These are phyloP conservation scores for Trichosporon sp. DNA, from an alignment of 1,284 basidiomycete species.

Conservation along the genomic window DNA sequence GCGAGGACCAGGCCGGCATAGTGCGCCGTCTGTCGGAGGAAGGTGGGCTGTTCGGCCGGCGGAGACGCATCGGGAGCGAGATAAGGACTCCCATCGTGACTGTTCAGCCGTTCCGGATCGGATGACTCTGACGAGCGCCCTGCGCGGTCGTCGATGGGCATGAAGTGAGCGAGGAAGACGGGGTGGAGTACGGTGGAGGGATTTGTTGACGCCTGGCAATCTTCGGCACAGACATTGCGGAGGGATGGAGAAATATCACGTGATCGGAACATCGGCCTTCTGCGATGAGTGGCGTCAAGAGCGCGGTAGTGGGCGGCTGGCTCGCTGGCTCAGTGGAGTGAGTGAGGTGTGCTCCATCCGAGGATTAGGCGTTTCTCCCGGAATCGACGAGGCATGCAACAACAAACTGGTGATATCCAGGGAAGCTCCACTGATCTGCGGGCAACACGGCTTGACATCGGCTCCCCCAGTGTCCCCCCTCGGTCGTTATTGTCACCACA, in stretches of 20 bases:
- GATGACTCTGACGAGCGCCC: constrained; percentile 1
- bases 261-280: constrained; percentile 7
- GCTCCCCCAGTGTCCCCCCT: not conserved
- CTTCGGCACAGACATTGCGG: not conserved
- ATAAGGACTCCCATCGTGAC: constrained; percentile 11
- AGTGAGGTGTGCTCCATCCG: not conserved
- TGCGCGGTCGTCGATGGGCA: constrained; percentile 4
- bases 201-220: not conserved
- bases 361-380: constrained; percentile 9
- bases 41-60: constrained; percentile 34
- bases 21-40: constrained; percentile 42
- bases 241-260: not conserved
- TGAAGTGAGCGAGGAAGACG: not conserved
- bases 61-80: constrained; percentile 31
- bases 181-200: not conserved
- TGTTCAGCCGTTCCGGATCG: not conserved
- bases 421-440: not conserved
- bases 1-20: constrained; percentile 70
- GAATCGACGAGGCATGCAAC: constrained; percentile 7
- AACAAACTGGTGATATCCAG: constrained; percentile 8
- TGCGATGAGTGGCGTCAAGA: not conserved
- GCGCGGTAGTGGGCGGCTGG: constrained; percentile 3
- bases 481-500: not conserved
- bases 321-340: not conserved
- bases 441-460: not conserved